Percentiles rank a stretch among this genome's conserved stretches.
Conservation (phyloP, 2,329 filamentous ascomycete species). For the Curvularia sp. region DNA sequence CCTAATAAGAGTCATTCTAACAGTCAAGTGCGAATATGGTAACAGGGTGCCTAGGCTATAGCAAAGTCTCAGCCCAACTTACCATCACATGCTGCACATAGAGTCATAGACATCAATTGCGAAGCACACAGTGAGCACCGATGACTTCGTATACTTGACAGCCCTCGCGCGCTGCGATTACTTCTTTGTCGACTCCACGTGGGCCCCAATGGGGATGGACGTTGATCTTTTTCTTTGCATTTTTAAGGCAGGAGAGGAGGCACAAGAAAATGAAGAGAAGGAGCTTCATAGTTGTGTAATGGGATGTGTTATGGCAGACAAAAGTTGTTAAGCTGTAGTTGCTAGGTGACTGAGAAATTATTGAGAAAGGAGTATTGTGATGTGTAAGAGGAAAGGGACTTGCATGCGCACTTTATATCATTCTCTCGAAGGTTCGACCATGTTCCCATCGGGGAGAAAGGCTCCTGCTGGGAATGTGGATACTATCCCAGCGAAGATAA, state of each 20-base stretch:
- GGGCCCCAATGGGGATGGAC: not conserved
- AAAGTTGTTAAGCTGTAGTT: not conserved
- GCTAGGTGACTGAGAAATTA: not conserved
- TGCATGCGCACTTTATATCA: not conserved
- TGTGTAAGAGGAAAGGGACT: not conserved
- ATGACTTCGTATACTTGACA: too few species aligned
- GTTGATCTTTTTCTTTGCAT: not conserved
- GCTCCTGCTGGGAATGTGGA: not conserved
- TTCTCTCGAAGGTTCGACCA: not conserved
- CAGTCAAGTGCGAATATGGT: not conserved
- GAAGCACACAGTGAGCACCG: not conserved
- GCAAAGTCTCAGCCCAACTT: not conserved
- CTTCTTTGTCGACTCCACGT: too few species aligned
- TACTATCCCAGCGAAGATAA: not conserved
- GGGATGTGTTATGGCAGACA: not conserved
- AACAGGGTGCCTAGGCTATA: not conserved
- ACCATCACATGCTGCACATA: not conserved
- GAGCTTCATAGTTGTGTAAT: not conserved
- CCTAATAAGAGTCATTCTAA: not conserved
- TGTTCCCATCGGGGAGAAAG: not conserved
- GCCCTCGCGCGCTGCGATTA: too few species aligned
- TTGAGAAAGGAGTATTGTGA: not conserved
- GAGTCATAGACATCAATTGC: not conserved
- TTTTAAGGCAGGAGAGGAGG: too few species aligned
- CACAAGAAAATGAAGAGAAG: not conserved